Evolutionary conservation across 345 rosid species (phyloP).

Genomic region (Syzygium grande): DNA sequence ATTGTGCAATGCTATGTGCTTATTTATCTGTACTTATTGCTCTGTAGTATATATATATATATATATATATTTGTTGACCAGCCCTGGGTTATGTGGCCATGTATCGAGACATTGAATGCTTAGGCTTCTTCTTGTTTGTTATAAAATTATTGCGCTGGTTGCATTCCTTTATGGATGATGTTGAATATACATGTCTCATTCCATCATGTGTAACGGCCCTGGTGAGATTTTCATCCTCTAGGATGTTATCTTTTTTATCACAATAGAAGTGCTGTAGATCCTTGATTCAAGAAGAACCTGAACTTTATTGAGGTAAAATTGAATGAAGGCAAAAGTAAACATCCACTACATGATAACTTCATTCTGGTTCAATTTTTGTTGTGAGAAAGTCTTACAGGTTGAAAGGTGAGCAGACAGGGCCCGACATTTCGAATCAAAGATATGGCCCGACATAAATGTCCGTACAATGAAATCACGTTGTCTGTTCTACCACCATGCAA

Average conservation of each 20-base stretch:
- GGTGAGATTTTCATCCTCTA: neutral
- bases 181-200: neutral
- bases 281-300: neutral
- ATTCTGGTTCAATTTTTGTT: neutral
- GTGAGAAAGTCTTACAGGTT: neutral
- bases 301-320: neutral
- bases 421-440: neutral
- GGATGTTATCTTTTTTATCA: neutral
- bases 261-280: neutral
- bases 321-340: neutral
- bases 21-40: neutral
- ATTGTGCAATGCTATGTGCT: neutral
- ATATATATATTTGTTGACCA: neutral
- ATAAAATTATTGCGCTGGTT: neutral
- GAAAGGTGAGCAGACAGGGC: neutral
- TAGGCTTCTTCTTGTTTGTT: neutral
- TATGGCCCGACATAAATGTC: neutral
- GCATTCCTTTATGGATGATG: neutral
- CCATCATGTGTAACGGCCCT: neutral
- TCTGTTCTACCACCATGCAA: neutral
- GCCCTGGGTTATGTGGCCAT: neutral
- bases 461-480: neutral
- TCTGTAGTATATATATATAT: too few species aligned
- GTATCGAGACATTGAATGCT: neutral
- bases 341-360: neutral